These are phyloP conservation scores for Xylaria curta DNA, from an alignment of 495 filamentous ascomycete genomes.

Conservation along the genomic window DNA sequence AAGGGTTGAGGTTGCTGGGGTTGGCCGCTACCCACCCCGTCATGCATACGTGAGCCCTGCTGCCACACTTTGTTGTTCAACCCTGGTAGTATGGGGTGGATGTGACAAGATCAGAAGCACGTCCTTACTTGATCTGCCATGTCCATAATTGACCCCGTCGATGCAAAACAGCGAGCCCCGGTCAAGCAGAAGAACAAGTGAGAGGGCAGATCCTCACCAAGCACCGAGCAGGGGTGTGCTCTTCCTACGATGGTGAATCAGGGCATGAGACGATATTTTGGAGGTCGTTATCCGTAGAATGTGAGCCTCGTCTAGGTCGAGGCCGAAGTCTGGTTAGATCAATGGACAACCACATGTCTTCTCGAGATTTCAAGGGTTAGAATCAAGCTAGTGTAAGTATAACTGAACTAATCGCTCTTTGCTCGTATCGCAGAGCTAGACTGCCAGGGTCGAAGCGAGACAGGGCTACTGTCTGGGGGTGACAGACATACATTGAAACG, in stretches of 20 bases:
- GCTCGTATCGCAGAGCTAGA: not conserved
- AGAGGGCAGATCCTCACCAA: not conserved
- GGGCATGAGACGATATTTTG: constrained; percentile 20
- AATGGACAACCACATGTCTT: not conserved
- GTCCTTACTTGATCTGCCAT: constrained; percentile 39
- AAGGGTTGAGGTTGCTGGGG: constrained; percentile 31
- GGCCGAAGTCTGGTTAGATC: not conserved
- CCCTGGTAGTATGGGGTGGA: constrained; percentile 37
- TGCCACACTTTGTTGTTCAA: constrained; percentile 23
- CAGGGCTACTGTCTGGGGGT: constrained; percentile 24
- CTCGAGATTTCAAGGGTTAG: not conserved
- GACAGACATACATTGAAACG: constrained; percentile 29
- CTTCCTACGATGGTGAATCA: constrained; percentile 16
- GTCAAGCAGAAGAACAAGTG: constrained; percentile 20
- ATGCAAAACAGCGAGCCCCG: constrained; percentile 37
- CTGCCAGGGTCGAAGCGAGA: constrained; percentile 14
- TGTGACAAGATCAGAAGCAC: constrained; percentile 38
- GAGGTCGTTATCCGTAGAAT: not conserved
- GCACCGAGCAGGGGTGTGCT: not conserved
- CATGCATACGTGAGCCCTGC: constrained; percentile 24
- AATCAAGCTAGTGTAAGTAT: not conserved
- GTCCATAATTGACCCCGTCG: constrained; percentile 33
- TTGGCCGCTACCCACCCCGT: constrained; percentile 20
- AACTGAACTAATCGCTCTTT: constrained; percentile 6
- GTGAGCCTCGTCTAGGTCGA: constrained; percentile 12